These are phyloP conservation scores for Quercus tomentella DNA, from an alignment of 331 rosid genomes.

Conservation along the genomic window DNA sequence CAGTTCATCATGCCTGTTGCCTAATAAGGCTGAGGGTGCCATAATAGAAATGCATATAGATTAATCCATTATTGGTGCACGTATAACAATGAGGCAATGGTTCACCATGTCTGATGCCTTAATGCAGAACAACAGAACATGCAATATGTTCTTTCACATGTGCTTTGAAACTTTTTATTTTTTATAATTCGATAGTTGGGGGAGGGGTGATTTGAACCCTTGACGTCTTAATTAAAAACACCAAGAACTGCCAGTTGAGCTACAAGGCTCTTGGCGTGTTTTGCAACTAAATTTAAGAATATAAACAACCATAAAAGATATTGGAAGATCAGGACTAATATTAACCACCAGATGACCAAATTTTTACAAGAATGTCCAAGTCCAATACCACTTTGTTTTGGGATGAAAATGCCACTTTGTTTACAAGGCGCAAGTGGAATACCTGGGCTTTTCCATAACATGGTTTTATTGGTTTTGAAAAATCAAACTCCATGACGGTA, in stretches of 20 bases:
- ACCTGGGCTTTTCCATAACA: conserved; percentile 74
- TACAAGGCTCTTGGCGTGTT: not conserved
- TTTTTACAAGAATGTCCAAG: not conserved
- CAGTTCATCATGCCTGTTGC: not conserved
- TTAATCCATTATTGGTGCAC: not conserved
- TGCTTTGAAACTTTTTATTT: not conserved
- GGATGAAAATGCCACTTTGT: not conserved
- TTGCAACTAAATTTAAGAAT: not conserved
- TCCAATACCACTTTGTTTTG: not conserved
- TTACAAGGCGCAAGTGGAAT: conserved; percentile 8
- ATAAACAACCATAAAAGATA: not conserved
- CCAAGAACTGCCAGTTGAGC: too few relatives aligned
- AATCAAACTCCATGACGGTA: conserved; percentile 85
- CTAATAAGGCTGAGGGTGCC: not conserved
- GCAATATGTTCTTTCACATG: not conserved
- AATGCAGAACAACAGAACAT: not conserved
- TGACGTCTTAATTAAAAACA: too few relatives aligned
- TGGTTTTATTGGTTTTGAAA: conserved; percentile 49
- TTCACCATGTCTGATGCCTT: not conserved
- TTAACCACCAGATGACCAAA: not conserved
- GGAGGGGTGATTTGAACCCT: too few relatives aligned
- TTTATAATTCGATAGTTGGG: too few relatives aligned
- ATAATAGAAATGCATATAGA: not conserved
- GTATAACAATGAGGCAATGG: not conserved
- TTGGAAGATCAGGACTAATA: not conserved